Percentiles rank a stretch among this genome's conserved stretches.
phyloP scores from a whole-genome alignment of 805 yeast species.

The Candida ulmi region DNA sequence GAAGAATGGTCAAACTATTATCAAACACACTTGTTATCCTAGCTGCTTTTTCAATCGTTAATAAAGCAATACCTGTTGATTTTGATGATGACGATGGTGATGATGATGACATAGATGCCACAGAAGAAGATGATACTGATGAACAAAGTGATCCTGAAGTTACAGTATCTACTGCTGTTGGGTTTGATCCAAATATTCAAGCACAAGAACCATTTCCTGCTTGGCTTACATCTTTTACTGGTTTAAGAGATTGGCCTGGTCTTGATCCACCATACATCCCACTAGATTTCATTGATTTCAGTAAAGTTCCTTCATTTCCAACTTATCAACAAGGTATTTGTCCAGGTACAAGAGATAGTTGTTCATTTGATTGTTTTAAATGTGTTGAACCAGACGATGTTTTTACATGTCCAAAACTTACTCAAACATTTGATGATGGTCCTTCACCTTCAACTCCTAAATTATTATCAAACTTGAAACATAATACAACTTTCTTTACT shows the following conservation, averaged over 20 bases:
- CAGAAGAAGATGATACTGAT: too few relatives aligned
- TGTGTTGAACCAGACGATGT: conserved; percentile 77
- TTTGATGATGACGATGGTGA: too few relatives aligned
- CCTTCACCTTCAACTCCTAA: conserved; percentile 70
- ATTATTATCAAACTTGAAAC: conserved; percentile 47
- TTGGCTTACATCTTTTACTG: conserved; percentile 77
- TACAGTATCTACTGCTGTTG: conserved; percentile 16
- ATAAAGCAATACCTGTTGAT: too few relatives aligned
- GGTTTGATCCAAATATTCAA: conserved; percentile 20
- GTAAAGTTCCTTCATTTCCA: conserved; percentile 42
- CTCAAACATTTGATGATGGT: conserved; percentile 95
- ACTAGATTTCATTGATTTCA: conserved; percentile 59
- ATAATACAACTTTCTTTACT: conserved; percentile 74
- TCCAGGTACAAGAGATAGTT: conserved; percentile 43
- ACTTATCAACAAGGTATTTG: conserved; percentile 57
- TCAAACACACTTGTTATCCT: too few relatives aligned
- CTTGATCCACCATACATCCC: conserved; percentile 85
- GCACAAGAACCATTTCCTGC: conserved; percentile 54
- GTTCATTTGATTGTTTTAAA: conserved; percentile 83
- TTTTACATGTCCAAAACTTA: conserved; percentile 62
- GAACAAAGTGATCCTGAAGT: too few relatives aligned
- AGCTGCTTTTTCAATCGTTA: too few relatives aligned
- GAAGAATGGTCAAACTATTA: too few relatives aligned
- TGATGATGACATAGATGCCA: too few relatives aligned
- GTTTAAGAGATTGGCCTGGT: conserved; percentile 78